Evolutionary conservation across 2,329 filamentous ascomycete species (phyloP).

Genomic region (Fusarium dlaminii): DNA sequence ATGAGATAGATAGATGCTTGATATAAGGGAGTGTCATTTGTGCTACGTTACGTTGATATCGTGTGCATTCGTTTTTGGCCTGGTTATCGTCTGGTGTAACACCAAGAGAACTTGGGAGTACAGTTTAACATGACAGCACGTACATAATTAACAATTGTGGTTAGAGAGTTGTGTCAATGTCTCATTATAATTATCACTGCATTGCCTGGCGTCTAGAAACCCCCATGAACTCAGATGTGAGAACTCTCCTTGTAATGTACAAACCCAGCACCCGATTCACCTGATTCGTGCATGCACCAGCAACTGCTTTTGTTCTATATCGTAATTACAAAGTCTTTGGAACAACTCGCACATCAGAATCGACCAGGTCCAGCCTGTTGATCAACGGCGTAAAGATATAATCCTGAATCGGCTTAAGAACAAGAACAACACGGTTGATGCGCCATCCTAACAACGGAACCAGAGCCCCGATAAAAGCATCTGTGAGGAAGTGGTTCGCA

Average conservation of each 20-base stretch:
- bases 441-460: conserved; percentile 50
- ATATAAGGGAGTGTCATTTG: not conserved
- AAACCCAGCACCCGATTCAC: fast-evolving
- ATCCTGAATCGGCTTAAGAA: conserved; percentile 44
- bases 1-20: not conserved
- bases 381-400: conserved; percentile 39
- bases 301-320: not conserved
- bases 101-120: not conserved
- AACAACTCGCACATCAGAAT: conserved; percentile 15
- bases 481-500: conserved; percentile 52
- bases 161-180: not conserved
- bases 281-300: not conserved
- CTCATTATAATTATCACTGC: not conserved
- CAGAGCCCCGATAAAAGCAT: conserved; percentile 48
- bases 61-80: not conserved
- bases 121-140: fast-evolving
- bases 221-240: not conserved
- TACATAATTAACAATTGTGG: fast-evolving
- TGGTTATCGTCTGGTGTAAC: not conserved
- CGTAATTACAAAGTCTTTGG: conserved; percentile 28
- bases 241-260: not conserved
- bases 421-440: conserved; percentile 40
- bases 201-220: not conserved
- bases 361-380: conserved; percentile 39
- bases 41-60: not conserved